Base-by-base conservation (phyloP, 345 rosid genomes). In the Mangifera indica region DNA sequence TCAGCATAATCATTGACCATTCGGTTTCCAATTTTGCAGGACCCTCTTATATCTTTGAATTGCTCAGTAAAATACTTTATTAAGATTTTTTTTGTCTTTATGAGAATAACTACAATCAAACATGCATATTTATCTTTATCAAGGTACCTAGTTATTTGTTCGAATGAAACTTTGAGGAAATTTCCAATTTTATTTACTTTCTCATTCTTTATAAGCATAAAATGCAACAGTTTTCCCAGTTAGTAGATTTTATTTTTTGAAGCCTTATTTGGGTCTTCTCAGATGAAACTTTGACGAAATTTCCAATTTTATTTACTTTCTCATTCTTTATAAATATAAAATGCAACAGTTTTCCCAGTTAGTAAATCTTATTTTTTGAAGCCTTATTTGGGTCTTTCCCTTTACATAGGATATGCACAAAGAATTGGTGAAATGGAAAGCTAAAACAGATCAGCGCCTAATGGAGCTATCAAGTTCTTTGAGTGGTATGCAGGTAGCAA, bases 401-500 rank as follows among this genome's bases (percentile, higher is more conserved):
- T 58, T 64, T 67, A 71, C 11, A 55, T 80, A 93, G 97, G 84
- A 80, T 77, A 72, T 85, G 70, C 76, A 61, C 63, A 87, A 84
- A 77, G 94, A 93, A 58, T 40, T 85, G 63, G 69, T 77, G 55
- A 83, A 61, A 78, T 91, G 89, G 95, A 89, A 83, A 79, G 80
- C 74, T 18, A 81, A 83, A 82, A 84, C 87, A 22, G 91, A 92
- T 71, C 84, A 84, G 76, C 77, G 79, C 69, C 63, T 91, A 55
- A 64, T 69, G 70, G 91, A 86, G 81, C 80, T 90, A 79, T 82
- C 97, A 53, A 83, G 79, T 67, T 89, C 97, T 13, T 81, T 94
- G 85, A 74, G 83, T 63, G 83, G 84, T 54, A 74, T 89, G 82
- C 94, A 89, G 98, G 98, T 89, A 76, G 45, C 37, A 44, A n/a